A percentile compares a stretch with the other conserved stretches of the same genome.
phyloP scores from a whole-genome alignment of 257 asterid species.

The Solanum microdontum region DNA sequence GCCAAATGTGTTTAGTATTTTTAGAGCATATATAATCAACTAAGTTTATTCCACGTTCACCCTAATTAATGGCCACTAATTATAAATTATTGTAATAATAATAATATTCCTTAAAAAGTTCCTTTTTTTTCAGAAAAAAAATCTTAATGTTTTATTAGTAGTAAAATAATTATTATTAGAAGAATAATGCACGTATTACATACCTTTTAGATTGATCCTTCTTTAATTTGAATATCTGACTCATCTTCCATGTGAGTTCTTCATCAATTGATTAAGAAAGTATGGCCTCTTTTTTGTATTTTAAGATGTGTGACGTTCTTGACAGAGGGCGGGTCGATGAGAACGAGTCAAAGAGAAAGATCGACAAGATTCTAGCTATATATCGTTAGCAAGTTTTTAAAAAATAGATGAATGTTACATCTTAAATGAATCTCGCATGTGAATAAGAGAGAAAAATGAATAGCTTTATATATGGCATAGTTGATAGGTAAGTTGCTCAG shows the following conservation, averaged over 20 bases:
- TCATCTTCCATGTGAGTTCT: neutral
- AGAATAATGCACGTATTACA: neutral
- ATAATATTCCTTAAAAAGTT: neutral
- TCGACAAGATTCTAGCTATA: neutral
- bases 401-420: neutral
- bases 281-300: neutral
- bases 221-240: neutral
- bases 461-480: neutral
- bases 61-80: neutral
- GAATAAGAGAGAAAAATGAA: neutral
- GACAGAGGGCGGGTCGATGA: accelerated
- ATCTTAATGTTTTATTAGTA: neutral
- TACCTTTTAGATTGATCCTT: neutral
- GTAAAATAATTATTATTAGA: neutral
- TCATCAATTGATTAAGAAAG: neutral
- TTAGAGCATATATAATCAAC: neutral
- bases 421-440: neutral
- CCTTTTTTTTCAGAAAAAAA: neutral
- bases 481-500: no score
- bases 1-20: neutral
- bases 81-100: neutral
- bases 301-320: neutral
- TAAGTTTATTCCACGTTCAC: neutral
- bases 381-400: neutral
- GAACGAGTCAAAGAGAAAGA: neutral